Evolutionary conservation across 805 yeast species (phyloP), one percentile per base, ranked within the genome.

Genomic region (Yarrowia keelungensis): DNA sequence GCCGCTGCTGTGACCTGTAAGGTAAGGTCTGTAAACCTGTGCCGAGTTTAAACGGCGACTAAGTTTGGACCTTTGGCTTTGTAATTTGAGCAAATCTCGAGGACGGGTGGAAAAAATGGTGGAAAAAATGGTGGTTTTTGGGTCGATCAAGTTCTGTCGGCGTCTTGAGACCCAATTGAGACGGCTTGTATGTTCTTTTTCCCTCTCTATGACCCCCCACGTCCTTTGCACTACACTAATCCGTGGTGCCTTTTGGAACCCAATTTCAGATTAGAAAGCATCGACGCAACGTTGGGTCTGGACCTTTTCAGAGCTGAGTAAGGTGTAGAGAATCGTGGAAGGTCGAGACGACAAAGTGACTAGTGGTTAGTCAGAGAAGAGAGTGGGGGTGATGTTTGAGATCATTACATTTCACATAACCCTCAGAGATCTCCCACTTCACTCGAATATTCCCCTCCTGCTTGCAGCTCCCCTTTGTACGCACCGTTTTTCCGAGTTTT

Each of bases 251-350:
- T 19, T 12, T 11, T 11, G 41, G 14, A 56, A 56, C 62, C 32
- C 62, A 41, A 56, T 4, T 41, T 56, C 62, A 41, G 62, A 56
- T 56, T 56, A 56, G 62, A 56, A 56, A 56, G 62, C 62, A 56
- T 56, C 38, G 47, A 56, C 47, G 47, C 62, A 56, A 56, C 62
- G 59, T 41, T 41, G 62, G 62, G 62, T 56, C 62, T 26, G 38
- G 62, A 56, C 62, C 62, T 41, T 39, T 26, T 56, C 62, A 22
- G 62, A 56, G 62, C 62, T 56, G 62, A 56, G 62, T 56, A 56
- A 56, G 62, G 39, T 15, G 47, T 39, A 19, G 19, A 53, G 19
- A 39, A 15, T n/a, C 22, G 8, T 51, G 58, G 42, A 38, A 19
- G 26, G 56, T 50, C 56, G 35, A 26, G 32, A 26, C 39, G 56